Evolutionary conservation across 2,329 filamentous ascomycete genomes (phyloP), one percentile per base, ranked within the genome.

Genomic region (Bimuria novae-zelandiae): DNA sequence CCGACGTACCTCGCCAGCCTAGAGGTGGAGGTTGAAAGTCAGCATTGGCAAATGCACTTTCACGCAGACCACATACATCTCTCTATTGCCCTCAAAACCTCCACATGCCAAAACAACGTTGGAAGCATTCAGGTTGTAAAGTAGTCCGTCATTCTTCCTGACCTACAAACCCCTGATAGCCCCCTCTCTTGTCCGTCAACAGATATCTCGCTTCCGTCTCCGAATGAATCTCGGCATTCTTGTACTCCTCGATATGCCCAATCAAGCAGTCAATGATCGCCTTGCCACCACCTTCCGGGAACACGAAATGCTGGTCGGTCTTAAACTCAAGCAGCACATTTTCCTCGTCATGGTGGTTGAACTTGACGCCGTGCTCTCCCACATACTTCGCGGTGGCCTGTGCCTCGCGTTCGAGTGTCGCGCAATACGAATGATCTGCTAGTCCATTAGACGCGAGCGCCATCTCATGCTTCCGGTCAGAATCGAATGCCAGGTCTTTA

Each of bases 261-360:
- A 77, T 72, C 19, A 76, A 59, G 33, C 68, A 70, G 14, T 67
- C 62, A 51, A 76, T 72, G 42, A 76, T 73, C 4, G 72, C 71
- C 36, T 72, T 65, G 4, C 73, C 73, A 21, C 74, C 75, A 11
- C 73, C 74, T 40, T 76, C 73, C 0, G 74, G 70, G 55, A 74
- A 73, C 10, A 75, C 73, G 45, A 76, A 54, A 51, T 75, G 72
- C 52, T 76, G 74, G 30, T 64, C 65, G 12, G 74, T 76, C 51
- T 76, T 71, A 55, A 76, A 75, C n/a, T 76, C 75, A 35, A 76
- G 62, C 19, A 76, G 50, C 4, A 76, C 74, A 51, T 76, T 74
- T 27, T 73, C n/a, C 64, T 76, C 73, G 51, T 75, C 70, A 41
- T 76, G 71, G 45, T 76, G 72, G 16, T 73, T 67, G 37, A 65